Evolutionary conservation across 768 basidiomycete genomes (phyloP), one percentile per base, ranked within the genome.

Genomic region (Suillus ampliporus): DNA sequence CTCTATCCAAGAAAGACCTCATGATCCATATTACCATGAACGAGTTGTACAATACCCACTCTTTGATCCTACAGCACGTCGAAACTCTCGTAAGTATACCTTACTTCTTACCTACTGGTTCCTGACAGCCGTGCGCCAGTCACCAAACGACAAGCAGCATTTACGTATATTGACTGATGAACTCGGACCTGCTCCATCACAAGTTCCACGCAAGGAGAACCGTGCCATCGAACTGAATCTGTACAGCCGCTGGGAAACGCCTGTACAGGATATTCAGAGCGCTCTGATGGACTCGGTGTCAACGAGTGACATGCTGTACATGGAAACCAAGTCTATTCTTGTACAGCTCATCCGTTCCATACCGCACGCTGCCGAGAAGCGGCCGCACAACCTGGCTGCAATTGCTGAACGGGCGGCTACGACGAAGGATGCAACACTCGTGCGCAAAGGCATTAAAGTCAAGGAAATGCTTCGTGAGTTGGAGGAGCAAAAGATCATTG

Each of bases 301-400:
- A 26, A 95, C 95, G 50, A 92, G 92, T 73, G 97, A 99, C 78
- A 97, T 99, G 88, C 87, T 99, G 35, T 99, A 99, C 81, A 98
- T 99, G 95, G 97, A 99, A 75, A 93, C 97, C 61, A 99, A 99
- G 80, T 98, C 97, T 8, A 99, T 99, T 72, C 95, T 99, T 68
- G 97, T 99, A 37, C 95, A 98, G 74, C 87, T 99, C 58, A 89
- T 99, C 61, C 95, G 97, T 67, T 99, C 96, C 37, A 86, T 99
- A 61, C 97, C 97, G 1, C 85, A 89, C 53, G 83, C 88, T 1
- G 84, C 88, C 6, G 93, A 95, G 58, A 92, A 91, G 73, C 87
- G 89, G 35, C 97, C 97, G 0, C 92, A 97, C 73, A 89, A 97
- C 72, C 86, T 99, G 19, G 82, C 89, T 31, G 88, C 84, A 7